A percentile compares a stretch with the other conserved stretches of the same genome.
Conservation (phyloP, 2,329 filamentous ascomycete species). For the Neonectria hederae region DNA sequence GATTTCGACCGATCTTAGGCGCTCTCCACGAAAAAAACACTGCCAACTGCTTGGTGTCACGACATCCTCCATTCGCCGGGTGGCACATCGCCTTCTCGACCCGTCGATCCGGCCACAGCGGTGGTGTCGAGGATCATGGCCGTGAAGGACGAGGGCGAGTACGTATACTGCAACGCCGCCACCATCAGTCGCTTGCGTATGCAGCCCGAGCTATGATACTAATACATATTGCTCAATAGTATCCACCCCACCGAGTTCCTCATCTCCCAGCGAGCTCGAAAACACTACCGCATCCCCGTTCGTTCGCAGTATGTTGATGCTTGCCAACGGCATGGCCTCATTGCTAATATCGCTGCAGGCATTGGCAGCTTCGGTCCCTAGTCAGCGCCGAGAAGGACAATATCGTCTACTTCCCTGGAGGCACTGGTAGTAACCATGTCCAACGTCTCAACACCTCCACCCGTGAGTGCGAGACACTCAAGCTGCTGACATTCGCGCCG, state of each 20-base stretch:
- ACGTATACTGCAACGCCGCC: conserved; percentile 38
- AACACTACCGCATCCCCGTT: conserved; percentile 74
- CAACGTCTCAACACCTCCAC: conserved; percentile 75
- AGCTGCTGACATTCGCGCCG: conserved; percentile 75
- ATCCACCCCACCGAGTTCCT: conserved; percentile 73
- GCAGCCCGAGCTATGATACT: conserved; percentile 6
- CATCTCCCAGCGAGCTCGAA: conserved; percentile 67
- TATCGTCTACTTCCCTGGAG: conserved; percentile 85
- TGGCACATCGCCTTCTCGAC: conserved; percentile 17
- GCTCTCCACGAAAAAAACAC: conserved; percentile 15
- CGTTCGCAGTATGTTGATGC: conserved; percentile 66
- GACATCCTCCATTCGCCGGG: conserved; percentile 18
- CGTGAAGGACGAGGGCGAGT: conserved; percentile 64
- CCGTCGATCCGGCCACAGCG: conserved; percentile 30
- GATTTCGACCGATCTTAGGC: conserved; percentile 12
- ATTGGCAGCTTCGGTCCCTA: conserved; percentile 90
- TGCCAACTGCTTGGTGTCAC: conserved; percentile 15
- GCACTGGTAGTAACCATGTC: conserved; percentile 70
- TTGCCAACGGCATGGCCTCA: conserved; percentile 35
- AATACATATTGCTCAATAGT: conserved; percentile 51
- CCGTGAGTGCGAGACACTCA: conserved; percentile 77
- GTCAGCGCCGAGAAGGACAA: conserved; percentile 83
- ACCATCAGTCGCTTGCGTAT: not conserved
- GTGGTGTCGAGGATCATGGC: conserved; percentile 55
- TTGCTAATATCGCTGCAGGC: conserved; percentile 57